Percentiles rank a stretch among this genome's conserved stretches.
Evolutionary conservation across 495 filamentous ascomycete genomes (phyloP).

Genomic region (Astrothelium macrocarpum): DNA sequence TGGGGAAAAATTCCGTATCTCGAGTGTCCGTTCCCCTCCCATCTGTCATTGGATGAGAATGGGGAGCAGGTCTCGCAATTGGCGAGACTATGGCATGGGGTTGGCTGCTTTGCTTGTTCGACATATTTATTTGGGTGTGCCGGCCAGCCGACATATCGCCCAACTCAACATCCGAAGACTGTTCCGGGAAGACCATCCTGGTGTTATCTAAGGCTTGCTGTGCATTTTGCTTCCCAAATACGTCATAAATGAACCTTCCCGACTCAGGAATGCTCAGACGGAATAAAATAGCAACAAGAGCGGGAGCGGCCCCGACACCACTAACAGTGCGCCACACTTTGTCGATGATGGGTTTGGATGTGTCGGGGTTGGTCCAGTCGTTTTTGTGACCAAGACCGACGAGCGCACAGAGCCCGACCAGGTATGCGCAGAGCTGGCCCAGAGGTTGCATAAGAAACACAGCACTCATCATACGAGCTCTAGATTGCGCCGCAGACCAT

Average conservation of each 20-base stretch:
- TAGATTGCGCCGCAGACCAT: constrained; percentile 22
- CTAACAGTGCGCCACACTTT: constrained; percentile 51
- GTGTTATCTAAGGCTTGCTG: constrained; percentile 24
- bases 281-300: constrained; percentile 47
- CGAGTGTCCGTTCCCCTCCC: too few species aligned
- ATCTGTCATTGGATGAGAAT: too few species aligned
- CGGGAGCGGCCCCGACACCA: constrained; percentile 52
- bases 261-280: constrained; percentile 55
- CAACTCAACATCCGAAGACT: background rate
- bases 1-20: background rate
- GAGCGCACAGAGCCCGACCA: constrained; percentile 22
- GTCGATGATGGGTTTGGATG: constrained; percentile 40
- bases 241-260: constrained; percentile 46
- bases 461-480: constrained; percentile 55
- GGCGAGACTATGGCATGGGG: too few species aligned
- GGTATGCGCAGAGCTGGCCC: constrained; percentile 49
- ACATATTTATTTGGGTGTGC: background rate
- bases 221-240: constrained; percentile 22
- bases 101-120: too few species aligned
- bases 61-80: too few species aligned
- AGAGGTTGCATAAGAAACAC: constrained; percentile 60
- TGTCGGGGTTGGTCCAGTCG: background rate
- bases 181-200: constrained; percentile 19
- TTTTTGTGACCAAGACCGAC: constrained; percentile 28
- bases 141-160: too few species aligned